Conservation (phyloP, 2,329 filamentous ascomycete species). For the Ploettnerulaceae sp. region DNA sequence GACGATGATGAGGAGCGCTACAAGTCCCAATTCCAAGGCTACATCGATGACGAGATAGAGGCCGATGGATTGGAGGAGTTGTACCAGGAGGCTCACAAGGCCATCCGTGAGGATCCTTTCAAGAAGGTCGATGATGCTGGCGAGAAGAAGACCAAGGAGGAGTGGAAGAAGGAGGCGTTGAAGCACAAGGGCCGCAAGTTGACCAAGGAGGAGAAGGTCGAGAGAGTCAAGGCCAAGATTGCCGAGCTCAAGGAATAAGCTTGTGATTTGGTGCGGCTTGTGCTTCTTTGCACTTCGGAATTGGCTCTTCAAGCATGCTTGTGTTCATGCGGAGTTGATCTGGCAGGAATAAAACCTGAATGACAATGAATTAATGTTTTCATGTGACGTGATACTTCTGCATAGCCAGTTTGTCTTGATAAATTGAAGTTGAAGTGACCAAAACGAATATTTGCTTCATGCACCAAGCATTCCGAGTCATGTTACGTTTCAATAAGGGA, state of each 20-base stretch:
- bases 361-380: slow-evolving; percentile 6
- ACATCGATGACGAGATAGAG: slow-evolving; percentile 95
- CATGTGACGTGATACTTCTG: too few relatives aligned
- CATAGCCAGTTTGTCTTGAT: too few relatives aligned
- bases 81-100: slow-evolving; percentile 90
- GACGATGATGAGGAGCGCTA: slow-evolving; percentile 99
- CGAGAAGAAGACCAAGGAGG: slow-evolving; percentile 93
- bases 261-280: too few relatives aligned
- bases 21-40: slow-evolving; percentile 96
- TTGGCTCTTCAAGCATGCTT: slow-evolving; percentile 15
- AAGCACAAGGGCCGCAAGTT: slow-evolving; percentile 80
- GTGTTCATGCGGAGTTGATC: slow-evolving; percentile 22
- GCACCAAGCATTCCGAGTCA: too few relatives aligned
- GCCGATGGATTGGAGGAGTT: slow-evolving; percentile 95
- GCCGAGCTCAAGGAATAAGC: slow-evolving; percentile 59
- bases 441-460: too few relatives aligned
- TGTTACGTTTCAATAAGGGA: too few relatives aligned
- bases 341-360: slow-evolving; percentile 10
- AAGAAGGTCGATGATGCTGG: slow-evolving; percentile 76
- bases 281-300: slow-evolving; percentile 7
- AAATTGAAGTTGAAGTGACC: too few relatives aligned
- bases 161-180: slow-evolving; percentile 93
- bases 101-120: slow-evolving; percentile 96
- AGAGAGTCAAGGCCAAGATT: slow-evolving; percentile 87
- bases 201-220: slow-evolving; percentile 75